A percentile compares a stretch with the other conserved stretches of the same genome.
Evolutionary conservation across 768 basidiomycete species (phyloP).

Genomic region (Amanita muscaria): DNA sequence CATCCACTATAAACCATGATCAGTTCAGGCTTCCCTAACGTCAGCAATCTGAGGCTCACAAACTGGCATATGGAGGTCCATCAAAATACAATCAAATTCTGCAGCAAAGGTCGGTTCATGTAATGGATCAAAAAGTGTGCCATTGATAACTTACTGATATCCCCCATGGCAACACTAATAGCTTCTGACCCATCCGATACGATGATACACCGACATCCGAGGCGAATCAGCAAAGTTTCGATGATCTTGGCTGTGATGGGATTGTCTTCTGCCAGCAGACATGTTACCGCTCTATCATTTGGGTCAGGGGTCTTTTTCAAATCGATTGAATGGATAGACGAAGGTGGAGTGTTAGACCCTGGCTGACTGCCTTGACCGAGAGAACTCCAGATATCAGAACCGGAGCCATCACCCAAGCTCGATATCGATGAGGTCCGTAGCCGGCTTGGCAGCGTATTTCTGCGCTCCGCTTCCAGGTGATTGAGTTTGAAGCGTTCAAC

Average conservation of each 20-base stretch:
- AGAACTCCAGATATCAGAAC: conserved; percentile 65
- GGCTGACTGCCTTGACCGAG: conserved; percentile 46
- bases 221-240: conserved; percentile 85
- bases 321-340: conserved; percentile 81
- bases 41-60: conserved; percentile 39
- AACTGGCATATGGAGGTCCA: conserved; percentile 94
- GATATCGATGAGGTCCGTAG: conserved; percentile 81
- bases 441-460: conserved; percentile 81
- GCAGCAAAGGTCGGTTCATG: conserved; percentile 16
- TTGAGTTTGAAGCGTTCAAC: conserved; percentile 84
- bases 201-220: conserved; percentile 93
- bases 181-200: conserved; percentile 97
- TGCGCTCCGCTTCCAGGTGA: conserved; percentile 69
- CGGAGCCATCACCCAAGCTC: conserved; percentile 70
- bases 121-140: conserved; percentile 1
- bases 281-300: conserved; percentile 85
- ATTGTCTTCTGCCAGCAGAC: conserved; percentile 93
- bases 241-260: conserved; percentile 97
- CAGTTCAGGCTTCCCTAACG: conserved; percentile 1
- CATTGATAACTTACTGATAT: conserved; percentile 69
- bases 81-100: conserved; percentile 95
- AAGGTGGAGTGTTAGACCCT: conserved; percentile 63
- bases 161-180: conserved; percentile 93
- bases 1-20: conserved; percentile 54
- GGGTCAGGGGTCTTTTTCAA: conserved; percentile 68